Conservation (phyloP, 2,329 filamentous ascomycete species). For the Fusarium camptoceras region DNA sequence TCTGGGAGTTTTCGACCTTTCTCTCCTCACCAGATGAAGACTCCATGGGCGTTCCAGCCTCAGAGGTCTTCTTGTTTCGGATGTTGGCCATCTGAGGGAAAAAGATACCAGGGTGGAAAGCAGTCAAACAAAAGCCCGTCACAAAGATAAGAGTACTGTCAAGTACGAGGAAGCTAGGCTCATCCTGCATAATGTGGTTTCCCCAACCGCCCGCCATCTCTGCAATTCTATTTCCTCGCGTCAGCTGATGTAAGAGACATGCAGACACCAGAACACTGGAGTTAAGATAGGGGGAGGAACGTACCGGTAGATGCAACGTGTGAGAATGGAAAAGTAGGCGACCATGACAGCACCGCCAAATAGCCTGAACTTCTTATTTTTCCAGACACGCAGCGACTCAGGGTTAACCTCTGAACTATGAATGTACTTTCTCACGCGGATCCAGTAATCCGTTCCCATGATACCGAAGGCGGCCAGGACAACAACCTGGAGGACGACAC, state of each 20-base stretch:
- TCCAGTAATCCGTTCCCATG: constrained; percentile 59
- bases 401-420: constrained; percentile 46
- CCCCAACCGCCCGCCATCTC: constrained; percentile 75
- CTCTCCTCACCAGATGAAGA: constrained; percentile 49
- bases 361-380: constrained; percentile 55
- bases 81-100: constrained; percentile 64
- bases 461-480: constrained; percentile 61
- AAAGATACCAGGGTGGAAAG: constrained; percentile 65
- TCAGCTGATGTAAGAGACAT: constrained; percentile 26
- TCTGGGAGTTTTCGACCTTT: constrained; percentile 27
- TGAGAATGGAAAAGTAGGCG: constrained; percentile 60
- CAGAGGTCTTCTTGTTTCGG: constrained; percentile 38
- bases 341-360: constrained; percentile 59
- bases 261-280: background rate
- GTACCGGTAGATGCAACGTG: constrained; percentile 67
- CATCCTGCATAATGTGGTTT: constrained; percentile 71
- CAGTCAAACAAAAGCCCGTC: constrained; percentile 61
- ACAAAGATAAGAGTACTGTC: constrained; percentile 65
- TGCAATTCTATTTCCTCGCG: constrained; percentile 59
- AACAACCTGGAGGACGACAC: constrained; percentile 65
- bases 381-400: constrained; percentile 55
- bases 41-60: constrained; percentile 44
- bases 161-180: constrained; percentile 69
- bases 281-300: constrained; percentile 34
- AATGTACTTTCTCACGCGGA: constrained; percentile 57